phyloP scores from a whole-genome alignment of 495 filamentous ascomycete genomes.

The Aspergillus incahuasiensis region DNA sequence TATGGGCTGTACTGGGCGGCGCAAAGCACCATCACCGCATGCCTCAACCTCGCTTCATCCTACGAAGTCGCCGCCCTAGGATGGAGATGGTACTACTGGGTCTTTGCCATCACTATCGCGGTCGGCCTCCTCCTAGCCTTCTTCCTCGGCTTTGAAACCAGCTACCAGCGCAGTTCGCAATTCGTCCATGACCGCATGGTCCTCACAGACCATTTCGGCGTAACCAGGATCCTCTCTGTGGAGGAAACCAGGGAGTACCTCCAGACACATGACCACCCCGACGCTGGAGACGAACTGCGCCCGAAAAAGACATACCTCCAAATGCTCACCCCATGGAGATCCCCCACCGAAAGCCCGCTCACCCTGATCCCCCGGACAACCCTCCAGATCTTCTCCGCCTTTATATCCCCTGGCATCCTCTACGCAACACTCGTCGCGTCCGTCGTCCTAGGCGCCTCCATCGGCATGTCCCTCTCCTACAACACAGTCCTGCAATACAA shows the following conservation, averaged over 20 bases:
- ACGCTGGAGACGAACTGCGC: constrained; percentile 11
- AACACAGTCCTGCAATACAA: constrained; percentile 29
- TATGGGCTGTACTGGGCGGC: constrained; percentile 32
- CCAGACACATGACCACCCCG: not conserved
- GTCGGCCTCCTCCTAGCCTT: constrained; percentile 28
- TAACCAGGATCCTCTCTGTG: constrained; percentile 24
- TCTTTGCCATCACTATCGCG: constrained; percentile 28
- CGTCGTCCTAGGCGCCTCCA: constrained; percentile 28
- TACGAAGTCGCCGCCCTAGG: constrained; percentile 30
- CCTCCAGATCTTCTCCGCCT: constrained; percentile 31
- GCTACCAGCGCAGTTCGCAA: constrained; percentile 22
- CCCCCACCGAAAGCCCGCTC: constrained; percentile 9
- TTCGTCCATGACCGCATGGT: constrained; percentile 25
- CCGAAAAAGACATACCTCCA: constrained; percentile 28
- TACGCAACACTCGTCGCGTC: constrained; percentile 32
- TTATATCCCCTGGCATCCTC: constrained; percentile 34
- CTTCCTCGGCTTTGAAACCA: constrained; percentile 30
- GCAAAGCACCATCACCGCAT: constrained; percentile 30
- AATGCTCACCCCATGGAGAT: constrained; percentile 25
- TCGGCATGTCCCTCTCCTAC: constrained; percentile 35
- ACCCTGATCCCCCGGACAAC: constrained; percentile 19
- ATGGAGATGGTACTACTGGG: constrained; percentile 41
- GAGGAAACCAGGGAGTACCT: constrained; percentile 3
- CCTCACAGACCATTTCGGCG: constrained; percentile 35
- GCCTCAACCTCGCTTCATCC: constrained; percentile 27